Base-by-base conservation (phyloP, 2,329 filamentous ascomycete genomes). In the Aspergillus ochraceoroseus region DNA sequence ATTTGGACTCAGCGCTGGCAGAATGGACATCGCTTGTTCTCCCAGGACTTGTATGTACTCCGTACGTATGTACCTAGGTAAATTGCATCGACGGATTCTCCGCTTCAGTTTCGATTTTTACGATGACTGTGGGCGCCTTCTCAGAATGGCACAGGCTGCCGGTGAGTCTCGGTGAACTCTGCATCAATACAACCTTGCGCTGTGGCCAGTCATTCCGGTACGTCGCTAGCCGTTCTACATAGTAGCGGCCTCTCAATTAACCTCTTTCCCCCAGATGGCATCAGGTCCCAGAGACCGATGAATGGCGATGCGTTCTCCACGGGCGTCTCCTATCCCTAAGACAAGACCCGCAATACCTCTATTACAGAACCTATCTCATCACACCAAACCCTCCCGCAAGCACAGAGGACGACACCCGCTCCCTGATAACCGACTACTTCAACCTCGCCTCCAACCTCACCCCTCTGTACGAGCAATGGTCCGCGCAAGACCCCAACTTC, bases 131-230 rank as follows among this genome's bases (percentile, higher is more conserved):
- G 33, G 63, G 63, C 33, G 74, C 73, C 19, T 71, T 79, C n/a
- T 74, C 82, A 11, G 84, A 87, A 61, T 98, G 92, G 92, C 80
- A 80, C 50, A 94, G 86, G 69, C 70, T 98, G 52, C 88, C 92
- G 15, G 71, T 95, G 27, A 85, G 75, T 46, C 69, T 95, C 22
- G 78, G 82, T 3, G 92, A 98, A 61, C 77, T 98, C 3, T 95
- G 87, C 62, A 88, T 98, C 51, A 87, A 95, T 56, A 98, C 90
- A 0, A 95, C 88, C 0, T 71, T 98, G 22, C 82, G 90, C 47
- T 98, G 92, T 62, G 92, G 92, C 3, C 92, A 98, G 64, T 95
- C 90, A 0, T 98, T 98, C 53, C 70, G 79, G 77, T 79, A 64
- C 51, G 49, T 31, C 15, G 28, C 48, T 38, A 11, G 17, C 26